Conservation (phyloP, 371 early-diverging fungal genomes). For the Cokeromyces recurvatus region DNA sequence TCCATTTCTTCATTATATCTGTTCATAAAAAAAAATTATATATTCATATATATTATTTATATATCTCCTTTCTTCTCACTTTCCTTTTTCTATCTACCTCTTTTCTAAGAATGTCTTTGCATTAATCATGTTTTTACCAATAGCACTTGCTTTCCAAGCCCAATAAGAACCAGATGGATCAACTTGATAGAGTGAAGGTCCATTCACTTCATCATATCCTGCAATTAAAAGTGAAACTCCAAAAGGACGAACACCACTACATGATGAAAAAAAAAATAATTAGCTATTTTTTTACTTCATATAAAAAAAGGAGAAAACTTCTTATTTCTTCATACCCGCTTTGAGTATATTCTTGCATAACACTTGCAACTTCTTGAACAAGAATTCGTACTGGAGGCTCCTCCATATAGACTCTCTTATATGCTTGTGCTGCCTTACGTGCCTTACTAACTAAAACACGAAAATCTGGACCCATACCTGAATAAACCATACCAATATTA, state of each 20-base stretch:
- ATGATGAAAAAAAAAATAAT: not conserved
- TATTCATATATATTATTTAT: too few species aligned
- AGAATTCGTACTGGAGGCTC: constrained; percentile 92
- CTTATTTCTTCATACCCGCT: constrained; percentile 68
- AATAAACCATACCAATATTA: constrained; percentile 96
- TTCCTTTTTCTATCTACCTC: too few species aligned
- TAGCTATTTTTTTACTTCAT: not conserved
- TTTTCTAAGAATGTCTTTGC: constrained; percentile 98
- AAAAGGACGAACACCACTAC: constrained; percentile 98
- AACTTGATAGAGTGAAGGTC: constrained; percentile 94
- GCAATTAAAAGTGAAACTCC: constrained; percentile 97
- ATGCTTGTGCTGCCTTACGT: constrained; percentile 93
- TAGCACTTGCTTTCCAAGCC: constrained; percentile 98
- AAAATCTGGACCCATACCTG: constrained; percentile 98
- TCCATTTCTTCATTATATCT: constrained; percentile 90
- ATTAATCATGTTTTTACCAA: constrained; percentile 98
- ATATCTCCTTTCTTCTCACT: too few species aligned
- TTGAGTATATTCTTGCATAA: constrained; percentile 99
- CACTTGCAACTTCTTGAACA: constrained; percentile 92
- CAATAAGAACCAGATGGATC: constrained; percentile 98
- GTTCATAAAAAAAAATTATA: not conserved
- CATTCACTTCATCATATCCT: constrained; percentile 86
- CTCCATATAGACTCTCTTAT: constrained; percentile 90
- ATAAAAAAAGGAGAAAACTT: too few species aligned
- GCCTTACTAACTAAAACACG: constrained; percentile 93